phyloP scores from a whole-genome alignment of 177 flowering plant species.

The Vitis hybrid region DNA sequence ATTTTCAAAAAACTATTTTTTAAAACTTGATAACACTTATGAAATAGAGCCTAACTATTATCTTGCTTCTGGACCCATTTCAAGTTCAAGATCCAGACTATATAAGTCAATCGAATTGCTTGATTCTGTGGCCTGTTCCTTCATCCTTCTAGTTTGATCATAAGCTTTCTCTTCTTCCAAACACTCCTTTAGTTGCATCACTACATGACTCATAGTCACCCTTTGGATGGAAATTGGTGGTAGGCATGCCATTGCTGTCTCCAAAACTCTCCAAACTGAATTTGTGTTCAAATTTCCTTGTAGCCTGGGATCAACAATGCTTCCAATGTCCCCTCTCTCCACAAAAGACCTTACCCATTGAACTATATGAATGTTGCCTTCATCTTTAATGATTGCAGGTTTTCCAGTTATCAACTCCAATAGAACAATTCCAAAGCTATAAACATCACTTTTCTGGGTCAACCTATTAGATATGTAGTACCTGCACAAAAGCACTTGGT shows the following conservation, averaged over 20 bases:
- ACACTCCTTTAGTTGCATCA: conserved; percentile 18
- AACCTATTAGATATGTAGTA: conserved; percentile 13
- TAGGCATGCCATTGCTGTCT: conserved; percentile 26
- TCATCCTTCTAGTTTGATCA: too few relatives aligned
- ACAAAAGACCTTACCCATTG: conserved; percentile 23
- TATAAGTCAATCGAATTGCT: too few relatives aligned
- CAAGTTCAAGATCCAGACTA: too few relatives aligned
- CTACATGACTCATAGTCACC: conserved; percentile 22
- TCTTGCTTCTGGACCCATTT: too few relatives aligned
- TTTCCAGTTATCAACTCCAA: conserved; percentile 23
- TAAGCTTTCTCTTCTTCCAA: conserved; percentile 11
- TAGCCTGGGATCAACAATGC: conserved; percentile 18
- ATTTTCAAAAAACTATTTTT: too few relatives aligned
- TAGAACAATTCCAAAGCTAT: conserved; percentile 23
- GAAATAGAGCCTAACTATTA: too few relatives aligned
- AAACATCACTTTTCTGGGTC: conserved; percentile 29
- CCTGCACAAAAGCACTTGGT: conserved; percentile 6
- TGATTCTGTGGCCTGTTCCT: too few relatives aligned
- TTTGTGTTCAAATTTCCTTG: conserved; percentile 13
- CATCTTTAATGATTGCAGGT: conserved; percentile 13
- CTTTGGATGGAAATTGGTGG: conserved; percentile 12
- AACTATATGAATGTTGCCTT: conserved; percentile 16
- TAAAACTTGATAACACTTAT: too few relatives aligned
- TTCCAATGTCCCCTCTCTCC: conserved; percentile 22
- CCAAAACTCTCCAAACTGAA: conserved; percentile 26